phyloP scores from a whole-genome alignment of 495 filamentous ascomycete species.

The Pyrenula aspistea region DNA sequence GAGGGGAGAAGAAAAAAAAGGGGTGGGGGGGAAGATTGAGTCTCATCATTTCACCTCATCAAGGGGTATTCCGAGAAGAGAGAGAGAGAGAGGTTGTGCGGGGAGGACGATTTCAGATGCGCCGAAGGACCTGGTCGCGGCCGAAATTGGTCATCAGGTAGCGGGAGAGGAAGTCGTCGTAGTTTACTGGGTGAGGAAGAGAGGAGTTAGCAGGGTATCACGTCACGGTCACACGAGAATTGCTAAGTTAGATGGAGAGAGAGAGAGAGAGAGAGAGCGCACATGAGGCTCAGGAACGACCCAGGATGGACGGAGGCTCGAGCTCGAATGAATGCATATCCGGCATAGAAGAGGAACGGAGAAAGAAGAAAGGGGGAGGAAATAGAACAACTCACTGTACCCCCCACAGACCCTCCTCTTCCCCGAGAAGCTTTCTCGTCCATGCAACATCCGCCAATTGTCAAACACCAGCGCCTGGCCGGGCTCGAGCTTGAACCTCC shows the following conservation, averaged over 20 bases:
- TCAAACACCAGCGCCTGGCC: conserved; percentile 69
- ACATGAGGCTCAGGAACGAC: too few relatives aligned
- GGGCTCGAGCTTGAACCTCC: conserved; percentile 66
- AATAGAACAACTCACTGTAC: conserved; percentile 61
- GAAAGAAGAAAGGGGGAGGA: not conserved
- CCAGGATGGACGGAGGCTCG: too few relatives aligned
- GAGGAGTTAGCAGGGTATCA: too few relatives aligned
- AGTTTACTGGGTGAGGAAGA: conserved; percentile 56
- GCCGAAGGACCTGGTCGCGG: conserved; percentile 34
- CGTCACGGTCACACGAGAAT: too few relatives aligned
- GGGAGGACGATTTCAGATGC: too few relatives aligned
- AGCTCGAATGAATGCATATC: conserved; percentile 12
- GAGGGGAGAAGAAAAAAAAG: too few relatives aligned
- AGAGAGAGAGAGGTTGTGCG: too few relatives aligned
- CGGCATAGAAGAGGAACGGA: not conserved
- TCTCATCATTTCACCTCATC: too few relatives aligned
- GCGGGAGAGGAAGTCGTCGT: conserved; percentile 74
- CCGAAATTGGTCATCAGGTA: conserved; percentile 59
- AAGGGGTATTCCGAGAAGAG: too few relatives aligned
- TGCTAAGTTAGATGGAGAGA: too few relatives aligned
- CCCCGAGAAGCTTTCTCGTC: conserved; percentile 67
- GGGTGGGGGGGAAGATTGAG: too few relatives aligned
- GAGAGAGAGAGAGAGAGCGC: too few relatives aligned
- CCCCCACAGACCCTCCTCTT: conserved; percentile 79
- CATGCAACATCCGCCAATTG: conserved; percentile 91